A percentile compares a stretch with the other conserved stretches of the same genome.
Conservation (phyloP, 2,329 filamentous ascomycete species). For the Pseudogymnoascus sp. region DNA sequence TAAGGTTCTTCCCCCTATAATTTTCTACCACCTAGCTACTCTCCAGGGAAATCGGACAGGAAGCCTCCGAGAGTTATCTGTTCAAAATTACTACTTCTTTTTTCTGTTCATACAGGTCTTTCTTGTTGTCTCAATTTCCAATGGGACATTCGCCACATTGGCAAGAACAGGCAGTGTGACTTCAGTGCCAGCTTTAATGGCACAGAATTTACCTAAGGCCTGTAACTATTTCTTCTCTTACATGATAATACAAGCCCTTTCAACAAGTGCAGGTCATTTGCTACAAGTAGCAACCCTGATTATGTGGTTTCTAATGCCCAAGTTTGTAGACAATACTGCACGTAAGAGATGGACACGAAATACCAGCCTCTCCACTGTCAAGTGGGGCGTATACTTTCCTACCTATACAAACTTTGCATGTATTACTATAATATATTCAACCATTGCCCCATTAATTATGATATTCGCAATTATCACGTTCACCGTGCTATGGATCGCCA, state of each 20-base stretch:
- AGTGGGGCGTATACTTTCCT: constrained; percentile 91
- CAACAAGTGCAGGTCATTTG: constrained; percentile 80
- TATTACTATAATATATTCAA: constrained; percentile 80
- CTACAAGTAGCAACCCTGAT: constrained; percentile 74
- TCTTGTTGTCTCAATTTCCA: constrained; percentile 77
- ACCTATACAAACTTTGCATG: constrained; percentile 95
- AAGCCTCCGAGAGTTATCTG: constrained; percentile 68
- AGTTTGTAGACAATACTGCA: constrained; percentile 73
- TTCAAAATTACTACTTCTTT: constrained; percentile 85
- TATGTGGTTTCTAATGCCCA: constrained; percentile 73
- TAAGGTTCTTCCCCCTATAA: constrained; percentile 69
- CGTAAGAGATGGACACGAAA: constrained; percentile 80
- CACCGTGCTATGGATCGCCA: constrained; percentile 81
- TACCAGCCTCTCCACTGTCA: constrained; percentile 66
- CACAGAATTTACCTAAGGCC: constrained; percentile 71
- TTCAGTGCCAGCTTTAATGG: constrained; percentile 62
- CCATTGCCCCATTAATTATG: constrained; percentile 83
- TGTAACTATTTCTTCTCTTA: constrained; percentile 99
- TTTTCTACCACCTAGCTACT: constrained; percentile 64
- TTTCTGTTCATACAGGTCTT: constrained; percentile 96
- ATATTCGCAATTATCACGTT: constrained; percentile 93
- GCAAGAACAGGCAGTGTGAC: constrained; percentile 53
- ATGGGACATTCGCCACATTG: constrained; percentile 61
- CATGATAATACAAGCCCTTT: constrained; percentile 89
- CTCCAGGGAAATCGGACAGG: constrained; percentile 77